phyloP scores from a whole-genome alignment of 306 rosid genomes.

The Canavalia ensiformis region DNA sequence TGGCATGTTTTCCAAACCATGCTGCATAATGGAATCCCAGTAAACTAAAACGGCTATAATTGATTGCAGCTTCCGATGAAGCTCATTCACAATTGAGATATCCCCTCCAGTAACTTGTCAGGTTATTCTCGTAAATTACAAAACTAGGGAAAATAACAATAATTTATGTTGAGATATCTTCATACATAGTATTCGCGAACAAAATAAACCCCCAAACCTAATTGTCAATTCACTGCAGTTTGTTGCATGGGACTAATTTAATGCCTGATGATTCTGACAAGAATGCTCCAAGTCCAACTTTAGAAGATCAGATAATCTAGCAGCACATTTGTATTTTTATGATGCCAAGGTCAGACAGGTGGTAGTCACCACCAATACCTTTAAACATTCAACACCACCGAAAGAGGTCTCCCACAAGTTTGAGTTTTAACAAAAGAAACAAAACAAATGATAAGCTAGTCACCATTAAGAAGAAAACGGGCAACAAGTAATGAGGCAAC shows the following conservation, averaged over 20 bases:
- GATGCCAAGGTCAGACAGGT: not conserved
- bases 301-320: not conserved
- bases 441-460: slow-evolving; percentile 41
- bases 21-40: not conserved
- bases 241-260: not conserved
- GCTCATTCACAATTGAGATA: not conserved
- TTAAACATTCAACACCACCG: slow-evolving; percentile 8
- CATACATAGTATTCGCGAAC: not conserved
- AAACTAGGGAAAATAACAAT: not conserved
- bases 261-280: not conserved
- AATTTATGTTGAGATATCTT: not conserved
- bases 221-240: not conserved
- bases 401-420: slow-evolving; percentile 14
- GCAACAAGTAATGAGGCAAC: slow-evolving; percentile 15
- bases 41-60: not conserved
- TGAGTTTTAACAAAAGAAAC: slow-evolving; percentile 38
- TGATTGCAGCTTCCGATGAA: not conserved
- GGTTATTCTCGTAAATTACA: not conserved
- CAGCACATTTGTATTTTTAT: not conserved
- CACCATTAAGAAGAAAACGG: slow-evolving; percentile 41
- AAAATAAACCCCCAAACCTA: not conserved
- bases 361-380: slow-evolving; percentile 24
- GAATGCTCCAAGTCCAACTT: not conserved
- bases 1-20: not conserved
- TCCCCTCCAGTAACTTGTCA: not conserved